Conservation (phyloP, 2,329 filamentous ascomycete species). For the Hypoxylon sp. region DNA sequence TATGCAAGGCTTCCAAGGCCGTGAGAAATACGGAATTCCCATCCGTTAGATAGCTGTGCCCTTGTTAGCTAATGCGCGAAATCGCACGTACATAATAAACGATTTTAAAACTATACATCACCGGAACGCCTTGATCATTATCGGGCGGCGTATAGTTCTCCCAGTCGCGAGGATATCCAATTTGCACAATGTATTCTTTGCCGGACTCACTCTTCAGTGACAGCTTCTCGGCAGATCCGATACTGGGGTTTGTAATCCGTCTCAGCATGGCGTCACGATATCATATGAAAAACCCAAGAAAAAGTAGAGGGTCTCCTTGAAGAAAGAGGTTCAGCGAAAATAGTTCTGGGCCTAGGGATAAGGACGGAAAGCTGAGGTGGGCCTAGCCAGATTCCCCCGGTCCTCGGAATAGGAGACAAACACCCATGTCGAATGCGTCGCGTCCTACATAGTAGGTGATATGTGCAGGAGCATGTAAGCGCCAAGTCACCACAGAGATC, state of each 20-base stretch:
- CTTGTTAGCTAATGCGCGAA: background rate
- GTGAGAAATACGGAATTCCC: constrained; percentile 50
- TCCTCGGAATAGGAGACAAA: too few relatives aligned
- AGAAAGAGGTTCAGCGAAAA: too few relatives aligned
- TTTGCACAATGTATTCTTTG: constrained; percentile 7
- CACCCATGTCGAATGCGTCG: too few relatives aligned
- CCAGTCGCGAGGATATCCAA: constrained; percentile 12
- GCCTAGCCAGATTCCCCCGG: too few relatives aligned
- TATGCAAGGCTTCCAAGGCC: constrained; percentile 41
- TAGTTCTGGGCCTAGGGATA: too few relatives aligned
- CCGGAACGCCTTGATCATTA: background rate
- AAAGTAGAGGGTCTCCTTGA: too few relatives aligned
- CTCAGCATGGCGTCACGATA: constrained; percentile 2
- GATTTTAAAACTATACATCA: constrained; percentile 1
- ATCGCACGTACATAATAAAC: background rate
- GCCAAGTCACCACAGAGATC: too few relatives aligned
- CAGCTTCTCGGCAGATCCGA: constrained; percentile 10
- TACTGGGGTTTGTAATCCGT: background rate
- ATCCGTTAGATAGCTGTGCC: constrained; percentile 47
- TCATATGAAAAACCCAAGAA: too few relatives aligned
- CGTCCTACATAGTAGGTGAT: too few relatives aligned
- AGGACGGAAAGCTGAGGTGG: too few relatives aligned
- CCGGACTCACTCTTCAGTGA: constrained; percentile 2
- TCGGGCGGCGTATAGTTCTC: background rate
- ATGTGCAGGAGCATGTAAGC: too few relatives aligned